phyloP scores from a whole-genome alignment of 2,329 filamentous ascomycete species.

The Dryadomyces sulphureus region DNA sequence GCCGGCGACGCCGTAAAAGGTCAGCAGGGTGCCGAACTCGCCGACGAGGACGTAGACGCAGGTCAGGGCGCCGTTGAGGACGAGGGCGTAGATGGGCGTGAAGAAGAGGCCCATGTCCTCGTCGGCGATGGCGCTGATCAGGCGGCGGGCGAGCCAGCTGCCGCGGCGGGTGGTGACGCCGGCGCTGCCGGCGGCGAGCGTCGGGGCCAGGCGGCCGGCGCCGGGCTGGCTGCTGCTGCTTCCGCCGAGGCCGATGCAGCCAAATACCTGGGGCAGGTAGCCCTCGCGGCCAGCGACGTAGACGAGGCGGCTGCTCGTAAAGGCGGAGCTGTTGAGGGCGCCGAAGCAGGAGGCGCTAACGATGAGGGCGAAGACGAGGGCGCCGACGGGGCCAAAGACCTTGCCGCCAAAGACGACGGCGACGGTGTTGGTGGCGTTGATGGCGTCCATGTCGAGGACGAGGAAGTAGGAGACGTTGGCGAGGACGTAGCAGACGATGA shows the following conservation, averaged over 20 bases:
- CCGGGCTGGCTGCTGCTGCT: not conserved
- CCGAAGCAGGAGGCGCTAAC: conserved; percentile 90
- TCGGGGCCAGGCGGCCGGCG: not conserved
- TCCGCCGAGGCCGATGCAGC: conserved; percentile 57
- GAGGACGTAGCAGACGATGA: conserved; percentile 79
- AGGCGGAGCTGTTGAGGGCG: conserved; percentile 84
- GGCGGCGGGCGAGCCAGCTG: conserved; percentile 41
- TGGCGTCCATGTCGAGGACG: conserved; percentile 65
- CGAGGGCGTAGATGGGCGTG: conserved; percentile 85
- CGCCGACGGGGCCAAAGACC: conserved; percentile 75
- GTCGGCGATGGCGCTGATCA: conserved; percentile 57
- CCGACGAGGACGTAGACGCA: conserved; percentile 67
- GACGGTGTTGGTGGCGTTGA: conserved; percentile 87
- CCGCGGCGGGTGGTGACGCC: conserved; percentile 25
- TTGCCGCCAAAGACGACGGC: conserved; percentile 84
- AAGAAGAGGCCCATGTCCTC: conserved; percentile 70
- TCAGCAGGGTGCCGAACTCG: conserved; percentile 82
- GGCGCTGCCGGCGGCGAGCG: conserved; percentile 13
- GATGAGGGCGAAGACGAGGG: conserved; percentile 72
- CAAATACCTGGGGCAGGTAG: conserved; percentile 74
- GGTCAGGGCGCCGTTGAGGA: conserved; percentile 65
- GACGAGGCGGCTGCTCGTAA: conserved; percentile 81
- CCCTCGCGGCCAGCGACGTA: conserved; percentile 94
- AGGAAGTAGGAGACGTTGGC: conserved; percentile 92
- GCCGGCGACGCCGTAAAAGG: conserved; percentile 93